Evolutionary conservation across 768 basidiomycete species (phyloP), one percentile per base, ranked within the genome.

Genomic region (Boletus huronensis): DNA sequence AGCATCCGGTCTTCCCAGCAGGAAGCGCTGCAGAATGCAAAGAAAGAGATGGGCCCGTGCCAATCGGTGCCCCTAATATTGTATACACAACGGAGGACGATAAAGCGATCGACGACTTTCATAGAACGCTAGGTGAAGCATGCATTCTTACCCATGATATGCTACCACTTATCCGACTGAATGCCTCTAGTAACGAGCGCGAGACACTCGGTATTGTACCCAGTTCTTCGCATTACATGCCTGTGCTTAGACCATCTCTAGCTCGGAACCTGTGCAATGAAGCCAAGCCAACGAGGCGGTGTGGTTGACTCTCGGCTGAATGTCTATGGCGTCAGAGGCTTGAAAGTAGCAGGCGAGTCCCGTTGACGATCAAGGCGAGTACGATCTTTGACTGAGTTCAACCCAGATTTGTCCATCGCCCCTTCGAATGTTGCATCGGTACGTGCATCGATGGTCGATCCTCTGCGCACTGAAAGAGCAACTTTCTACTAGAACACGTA

Each of bases 201-300:
- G 1, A 70, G 69, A 58, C 72, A 73, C 49, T 70, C 71, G 50
- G 72, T 73, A 55, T 46, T 53, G 48, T 28, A 25, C 32, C 16
- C 7, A 0, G 9, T 31, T 17, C n/a, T 45, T 42, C 8, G 0
- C 11, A 29, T 47, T 23, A 3, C 3, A 6, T 46, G 14, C 45
- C 28, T 29, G 6, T 53, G 5, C 46, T 38, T 19, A 53, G 11
- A 11, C 19, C 13, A 31, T 43, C 1, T 35, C 25, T 42, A 85
- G 83, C 72, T 83, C 14, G 84, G 84, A 36, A 87, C 84, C 0
- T 86, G 84, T 54, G 79, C 83, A 1, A 87, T 87, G 85, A 85
- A 83, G 63, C 76, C 82, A 3, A 75, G 78, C 19, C 74, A 79
- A 17, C 52, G 75, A 38, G 79, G 77, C 5, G 85, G 85, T 14